A percentile compares a stretch with the other conserved stretches of the same genome.
These are phyloP conservation scores for Neurospora terricola DNA, from an alignment of 495 filamentous ascomycete species.

Conservation along the genomic window DNA sequence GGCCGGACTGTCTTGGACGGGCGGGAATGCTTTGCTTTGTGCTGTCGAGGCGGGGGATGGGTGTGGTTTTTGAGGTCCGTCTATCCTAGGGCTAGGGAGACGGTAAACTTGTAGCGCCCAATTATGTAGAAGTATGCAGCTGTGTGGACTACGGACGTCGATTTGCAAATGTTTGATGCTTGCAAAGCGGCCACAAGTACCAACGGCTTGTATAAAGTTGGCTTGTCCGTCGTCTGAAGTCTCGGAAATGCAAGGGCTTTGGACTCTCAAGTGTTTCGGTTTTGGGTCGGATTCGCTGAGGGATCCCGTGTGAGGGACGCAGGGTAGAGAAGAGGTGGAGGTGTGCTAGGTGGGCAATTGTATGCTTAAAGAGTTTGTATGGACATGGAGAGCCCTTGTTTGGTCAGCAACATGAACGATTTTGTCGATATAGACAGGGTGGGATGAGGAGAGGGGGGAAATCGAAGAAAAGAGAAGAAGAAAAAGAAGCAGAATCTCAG, in stretches of 20 bases:
- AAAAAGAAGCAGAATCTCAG: conserved; percentile 1
- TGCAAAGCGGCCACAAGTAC: not conserved
- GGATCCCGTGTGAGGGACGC: not conserved
- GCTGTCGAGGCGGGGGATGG: not conserved
- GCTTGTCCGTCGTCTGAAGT: not conserved
- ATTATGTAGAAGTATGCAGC: not conserved
- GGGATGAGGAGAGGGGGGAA: not conserved
- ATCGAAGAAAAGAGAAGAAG: not conserved
- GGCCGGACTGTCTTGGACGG: not conserved
- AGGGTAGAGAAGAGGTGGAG: not conserved
- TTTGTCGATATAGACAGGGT: not conserved
- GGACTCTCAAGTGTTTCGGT: not conserved
- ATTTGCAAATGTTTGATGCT: not conserved
- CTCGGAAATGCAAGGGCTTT: not conserved
- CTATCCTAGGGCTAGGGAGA: not conserved
- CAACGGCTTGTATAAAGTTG: not conserved
- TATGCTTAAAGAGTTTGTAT: not conserved
- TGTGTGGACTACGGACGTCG: not conserved
- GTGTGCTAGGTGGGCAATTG: not conserved
- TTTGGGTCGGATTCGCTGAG: not conserved
- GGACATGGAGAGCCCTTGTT: not conserved
- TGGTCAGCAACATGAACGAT: not conserved
- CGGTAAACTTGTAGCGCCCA: not conserved
- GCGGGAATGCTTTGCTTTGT: not conserved
- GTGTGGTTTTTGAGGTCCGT: not conserved